phyloP scores from a whole-genome alignment of 768 basidiomycete species.

The Boletus rex-veris region DNA sequence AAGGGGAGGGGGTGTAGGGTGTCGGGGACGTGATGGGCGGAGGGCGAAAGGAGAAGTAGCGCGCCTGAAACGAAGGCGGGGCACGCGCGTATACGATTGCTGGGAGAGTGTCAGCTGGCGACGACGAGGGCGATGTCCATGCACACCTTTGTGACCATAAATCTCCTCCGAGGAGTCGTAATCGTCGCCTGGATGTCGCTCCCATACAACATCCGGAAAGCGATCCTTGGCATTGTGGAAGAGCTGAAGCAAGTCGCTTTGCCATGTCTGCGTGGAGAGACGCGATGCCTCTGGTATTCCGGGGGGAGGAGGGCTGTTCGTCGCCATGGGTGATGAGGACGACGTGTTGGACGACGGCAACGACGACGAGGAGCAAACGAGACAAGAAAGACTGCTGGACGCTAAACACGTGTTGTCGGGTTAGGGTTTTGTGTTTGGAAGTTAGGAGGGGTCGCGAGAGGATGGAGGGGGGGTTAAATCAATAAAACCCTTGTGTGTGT shows the following conservation, averaged over 20 bases:
- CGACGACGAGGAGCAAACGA: slow-evolving; percentile 17
- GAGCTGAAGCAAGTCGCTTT: slow-evolving; percentile 70
- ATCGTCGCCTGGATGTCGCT: slow-evolving; percentile 52
- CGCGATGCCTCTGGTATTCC: slow-evolving; percentile 53
- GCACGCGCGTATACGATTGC: slow-evolving; percentile 95
- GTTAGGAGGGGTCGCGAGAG: neutral
- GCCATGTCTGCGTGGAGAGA: slow-evolving; percentile 72
- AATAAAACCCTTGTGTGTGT: neutral
- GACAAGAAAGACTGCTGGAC: slow-evolving; percentile 3
- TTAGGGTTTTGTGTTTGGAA: slow-evolving; percentile 21
- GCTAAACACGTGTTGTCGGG: slow-evolving; percentile 30
- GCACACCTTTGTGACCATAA: slow-evolving; percentile 93
- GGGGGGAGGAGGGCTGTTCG: slow-evolving; percentile 27
- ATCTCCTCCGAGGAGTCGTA: slow-evolving; percentile 57
- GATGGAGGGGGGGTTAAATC: neutral
- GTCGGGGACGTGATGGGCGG: slow-evolving; percentile 49
- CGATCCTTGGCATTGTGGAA: slow-evolving; percentile 84
- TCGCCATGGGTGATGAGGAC: slow-evolving; percentile 26
- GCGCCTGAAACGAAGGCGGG: slow-evolving; percentile 84
- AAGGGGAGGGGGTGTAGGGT: slow-evolving; percentile 48
- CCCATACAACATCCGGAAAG: slow-evolving; percentile 98
- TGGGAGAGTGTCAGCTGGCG: slow-evolving; percentile 27
- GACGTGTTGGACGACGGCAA: slow-evolving; percentile 18
- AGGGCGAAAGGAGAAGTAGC: slow-evolving; percentile 80
- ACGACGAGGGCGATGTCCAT: neutral